Conservation (phyloP, 2,329 filamentous ascomycete species). For the Neobulgaria alba region DNA sequence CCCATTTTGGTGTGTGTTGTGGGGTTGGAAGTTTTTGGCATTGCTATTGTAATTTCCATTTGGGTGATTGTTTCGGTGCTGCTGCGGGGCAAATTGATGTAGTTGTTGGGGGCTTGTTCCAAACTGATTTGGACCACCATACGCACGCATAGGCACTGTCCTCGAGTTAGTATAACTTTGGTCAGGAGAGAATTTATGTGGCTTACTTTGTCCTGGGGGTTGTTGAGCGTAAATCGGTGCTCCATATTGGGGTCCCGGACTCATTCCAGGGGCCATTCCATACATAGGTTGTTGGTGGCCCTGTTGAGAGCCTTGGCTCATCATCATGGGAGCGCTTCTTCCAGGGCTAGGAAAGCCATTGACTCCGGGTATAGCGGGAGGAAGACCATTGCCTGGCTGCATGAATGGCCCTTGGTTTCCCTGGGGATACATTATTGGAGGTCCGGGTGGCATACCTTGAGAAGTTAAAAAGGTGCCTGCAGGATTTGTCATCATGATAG, state of each 20-base stretch:
- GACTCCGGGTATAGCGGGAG: slow-evolving; percentile 52
- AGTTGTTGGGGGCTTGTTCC: slow-evolving; percentile 53
- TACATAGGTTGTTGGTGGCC: slow-evolving; percentile 61
- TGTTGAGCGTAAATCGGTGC: slow-evolving; percentile 59
- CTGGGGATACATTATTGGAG: slow-evolving; percentile 82
- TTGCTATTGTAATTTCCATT: slow-evolving; percentile 43
- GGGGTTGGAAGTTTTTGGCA: slow-evolving; percentile 39
- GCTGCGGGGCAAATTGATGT: slow-evolving; percentile 50
- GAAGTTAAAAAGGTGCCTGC: slow-evolving; percentile 65
- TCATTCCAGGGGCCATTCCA: slow-evolving; percentile 65
- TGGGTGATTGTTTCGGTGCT: slow-evolving; percentile 42
- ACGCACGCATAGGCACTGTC: slow-evolving; percentile 51
- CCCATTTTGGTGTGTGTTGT: slow-evolving; percentile 32
- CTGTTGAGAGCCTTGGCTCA: slow-evolving; percentile 87
- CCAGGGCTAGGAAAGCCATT: slow-evolving; percentile 86
- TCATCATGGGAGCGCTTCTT: slow-evolving; percentile 85
- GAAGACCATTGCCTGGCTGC: slow-evolving; percentile 45
- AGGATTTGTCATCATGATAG: slow-evolving; percentile 76
- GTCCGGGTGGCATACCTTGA: slow-evolving; percentile 61
- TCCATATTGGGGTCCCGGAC: slow-evolving; percentile 52
- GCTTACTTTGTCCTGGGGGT: slow-evolving; percentile 65
- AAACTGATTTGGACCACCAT: slow-evolving; percentile 53
- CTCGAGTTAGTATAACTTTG: background rate
- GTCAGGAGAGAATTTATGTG: slow-evolving; percentile 3
- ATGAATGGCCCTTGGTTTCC: slow-evolving; percentile 56